Evolutionary conservation across 2,329 filamentous ascomycete species (phyloP).

Genomic region (Penicillium fuscoglaucum): DNA sequence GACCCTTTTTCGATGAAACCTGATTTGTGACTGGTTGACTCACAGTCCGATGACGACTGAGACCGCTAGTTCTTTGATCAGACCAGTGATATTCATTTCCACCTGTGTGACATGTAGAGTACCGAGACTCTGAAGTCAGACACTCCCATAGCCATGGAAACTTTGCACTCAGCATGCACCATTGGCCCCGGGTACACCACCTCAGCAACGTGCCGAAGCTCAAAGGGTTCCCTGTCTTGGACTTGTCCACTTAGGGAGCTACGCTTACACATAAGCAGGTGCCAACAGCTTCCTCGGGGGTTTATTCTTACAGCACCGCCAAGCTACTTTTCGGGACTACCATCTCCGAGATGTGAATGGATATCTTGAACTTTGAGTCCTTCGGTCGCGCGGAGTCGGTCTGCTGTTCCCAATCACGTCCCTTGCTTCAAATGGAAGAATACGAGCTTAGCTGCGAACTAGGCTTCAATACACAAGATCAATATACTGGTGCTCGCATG

Average conservation of each 20-base stretch:
- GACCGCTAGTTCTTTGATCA: conserved; percentile 1
- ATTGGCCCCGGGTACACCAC: conserved; percentile 9
- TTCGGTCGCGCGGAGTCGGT: not conserved
- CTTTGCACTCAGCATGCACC: not conserved
- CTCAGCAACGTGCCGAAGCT: conserved; percentile 10
- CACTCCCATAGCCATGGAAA: conserved; percentile 5
- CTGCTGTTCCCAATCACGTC: conserved; percentile 1
- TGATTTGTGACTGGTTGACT: conserved; percentile 17
- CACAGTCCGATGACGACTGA: conserved; percentile 7
- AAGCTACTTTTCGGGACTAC: conserved; percentile 11
- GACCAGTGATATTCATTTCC: conserved; percentile 5
- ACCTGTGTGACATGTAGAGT: conserved; percentile 13
- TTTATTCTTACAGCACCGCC: not conserved
- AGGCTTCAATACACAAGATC: conserved; percentile 9
- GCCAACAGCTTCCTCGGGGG: conserved; percentile 7
- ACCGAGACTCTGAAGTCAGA: conserved; percentile 11
- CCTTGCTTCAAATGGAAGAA: not conserved
- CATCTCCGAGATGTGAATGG: conserved; percentile 14
- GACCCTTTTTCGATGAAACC: not conserved
- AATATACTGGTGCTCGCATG: conserved; percentile 9
- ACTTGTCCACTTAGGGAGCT: not conserved
- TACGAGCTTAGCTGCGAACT: conserved; percentile 2
- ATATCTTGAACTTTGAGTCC: conserved; percentile 1
- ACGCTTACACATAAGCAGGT: not conserved
- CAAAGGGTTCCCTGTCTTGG: not conserved